Evolutionary conservation across 1,284 basidiomycete species (phyloP).

Genomic region (Fistulinella cinereoalba): DNA sequence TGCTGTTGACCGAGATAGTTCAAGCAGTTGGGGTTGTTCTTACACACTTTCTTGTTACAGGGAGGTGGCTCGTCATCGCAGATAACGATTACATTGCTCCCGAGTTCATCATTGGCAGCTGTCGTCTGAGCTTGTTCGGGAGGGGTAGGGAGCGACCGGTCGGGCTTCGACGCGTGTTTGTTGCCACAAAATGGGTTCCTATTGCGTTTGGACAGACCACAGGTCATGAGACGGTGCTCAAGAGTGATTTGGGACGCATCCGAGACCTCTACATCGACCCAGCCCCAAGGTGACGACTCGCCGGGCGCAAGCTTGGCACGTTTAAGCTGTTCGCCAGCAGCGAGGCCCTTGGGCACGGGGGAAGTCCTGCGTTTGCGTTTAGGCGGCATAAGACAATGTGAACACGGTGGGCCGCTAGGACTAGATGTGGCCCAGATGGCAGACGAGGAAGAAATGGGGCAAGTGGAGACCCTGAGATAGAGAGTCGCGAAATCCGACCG

Average conservation of each 20-base stretch:
- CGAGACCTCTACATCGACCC: slow-evolving; percentile 68
- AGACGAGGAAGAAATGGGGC: slow-evolving; percentile 12
- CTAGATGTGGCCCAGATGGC: slow-evolving; percentile 6
- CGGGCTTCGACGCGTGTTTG: slow-evolving; percentile 41
- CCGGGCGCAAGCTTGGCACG: slow-evolving; percentile 48
- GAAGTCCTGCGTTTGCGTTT: slow-evolving; percentile 61
- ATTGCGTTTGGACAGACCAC: slow-evolving; percentile 57
- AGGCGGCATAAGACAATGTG: slow-evolving; percentile 43
- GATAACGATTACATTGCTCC: slow-evolving; percentile 64
- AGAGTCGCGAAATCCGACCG: too few species aligned
- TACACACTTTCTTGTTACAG: slow-evolving; percentile 68
- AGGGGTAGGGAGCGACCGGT: slow-evolving; percentile 8
- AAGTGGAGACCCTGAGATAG: background rate
- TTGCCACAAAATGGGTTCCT: slow-evolving; percentile 52
- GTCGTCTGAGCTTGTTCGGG: slow-evolving; percentile 4
- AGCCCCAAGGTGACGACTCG: slow-evolving; percentile 62
- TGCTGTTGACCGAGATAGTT: slow-evolving; percentile 81
- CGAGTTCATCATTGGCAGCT: slow-evolving; percentile 40
- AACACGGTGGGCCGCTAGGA: slow-evolving; percentile 1
- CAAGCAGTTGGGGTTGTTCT: slow-evolving; percentile 74
- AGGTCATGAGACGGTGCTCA: slow-evolving; percentile 63
- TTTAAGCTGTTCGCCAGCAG: slow-evolving; percentile 59
- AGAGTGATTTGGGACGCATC: slow-evolving; percentile 56
- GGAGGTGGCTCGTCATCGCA: slow-evolving; percentile 58
- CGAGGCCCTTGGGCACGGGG: slow-evolving; percentile 48